Base-by-base conservation (phyloP, 371 early-diverging fungal genomes). In the Lichtheimia ornata region DNA sequence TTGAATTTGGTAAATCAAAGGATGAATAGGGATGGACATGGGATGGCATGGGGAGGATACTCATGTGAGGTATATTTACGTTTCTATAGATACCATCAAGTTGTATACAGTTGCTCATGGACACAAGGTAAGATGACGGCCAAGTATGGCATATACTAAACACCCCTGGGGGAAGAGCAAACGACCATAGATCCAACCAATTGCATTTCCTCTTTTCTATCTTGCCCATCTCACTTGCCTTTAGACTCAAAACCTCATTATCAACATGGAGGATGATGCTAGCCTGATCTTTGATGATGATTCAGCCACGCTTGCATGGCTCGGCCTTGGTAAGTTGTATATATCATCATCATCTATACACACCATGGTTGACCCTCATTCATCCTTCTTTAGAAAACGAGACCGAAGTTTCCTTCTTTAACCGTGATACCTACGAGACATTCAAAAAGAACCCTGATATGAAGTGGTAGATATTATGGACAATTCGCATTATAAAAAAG, bases 81-180 rank as follows among this genome's bases (percentile, higher is more conserved):
- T 11, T 35, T 1, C 35, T 35, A 35, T 68, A 84, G 93, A 94
- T 67, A 90, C 93, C 15, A 77, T 96, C 49, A 96, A 96, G 71
- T 73, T 94, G 20, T 96, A 94, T 69, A 89, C 90, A 9, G 87
- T 90, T 17, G 90, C 94, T 5, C 91, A 91, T 71, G 94, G 94
- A 20, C 74, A 90, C 59, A 96, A 96, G 79, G 85, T 86, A 76
- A 66, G 42, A n/a, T 50, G 20, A 42, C 28, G n/a, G 47, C 12
- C 35, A 35, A 28, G 28, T 28, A 28, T 28, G 28, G 28, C 28
- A 35, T 35, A 11, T 35, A 35, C 35, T 35, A 35, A 35, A 35
- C 35, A 11, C 9, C 35, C 35, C 35, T 35, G 6, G 35, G 35
- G 11, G 11, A 11, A 7, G 35, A 35, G 1, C 35, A 35, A 35